These are phyloP conservation scores for Sclerotinia sclerotiorum DNA, from an alignment of 2,329 filamentous ascomycete genomes.

Conservation along the genomic window DNA sequence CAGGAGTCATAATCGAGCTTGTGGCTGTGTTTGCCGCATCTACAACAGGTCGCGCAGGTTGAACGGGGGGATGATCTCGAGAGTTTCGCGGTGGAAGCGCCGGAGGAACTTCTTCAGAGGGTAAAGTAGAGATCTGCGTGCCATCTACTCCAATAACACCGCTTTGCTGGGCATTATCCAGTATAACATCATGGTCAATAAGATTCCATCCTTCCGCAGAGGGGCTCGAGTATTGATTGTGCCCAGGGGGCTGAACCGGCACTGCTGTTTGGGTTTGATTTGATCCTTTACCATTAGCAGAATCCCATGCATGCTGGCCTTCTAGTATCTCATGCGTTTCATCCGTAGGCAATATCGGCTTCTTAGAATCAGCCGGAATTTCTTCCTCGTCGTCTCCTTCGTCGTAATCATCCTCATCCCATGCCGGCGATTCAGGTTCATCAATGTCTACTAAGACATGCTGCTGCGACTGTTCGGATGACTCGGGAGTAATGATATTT, in stretches of 20 bases:
- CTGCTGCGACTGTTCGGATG: conserved; percentile 24
- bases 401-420: conserved; percentile 38
- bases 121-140: conserved; percentile 23
- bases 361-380: conserved; percentile 9
- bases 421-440: conserved; percentile 39
- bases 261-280: background rate
- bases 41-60: conserved; percentile 34
- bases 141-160: conserved; percentile 30
- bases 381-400: conserved; percentile 15
- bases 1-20: conserved; percentile 27
- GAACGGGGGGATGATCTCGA: conserved; percentile 32
- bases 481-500: background rate
- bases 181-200: conserved; percentile 32
- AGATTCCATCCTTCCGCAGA: conserved; percentile 37
- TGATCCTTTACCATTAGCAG: conserved; percentile 25
- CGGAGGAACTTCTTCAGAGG: conserved; percentile 31
- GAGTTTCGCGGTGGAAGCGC: conserved; percentile 36
- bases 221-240: conserved; percentile 27
- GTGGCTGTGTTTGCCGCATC: conserved; percentile 26
- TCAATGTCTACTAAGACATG: conserved; percentile 36
- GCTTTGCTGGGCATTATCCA: conserved; percentile 32
- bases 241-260: background rate
- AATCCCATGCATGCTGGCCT: conserved; percentile 37
- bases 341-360: conserved; percentile 24
- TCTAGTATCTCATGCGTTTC: conserved; percentile 33